These are phyloP conservation scores for Ploettnerulaceae sp. DNA, from an alignment of 2,329 filamentous ascomycete species.

Conservation along the genomic window DNA sequence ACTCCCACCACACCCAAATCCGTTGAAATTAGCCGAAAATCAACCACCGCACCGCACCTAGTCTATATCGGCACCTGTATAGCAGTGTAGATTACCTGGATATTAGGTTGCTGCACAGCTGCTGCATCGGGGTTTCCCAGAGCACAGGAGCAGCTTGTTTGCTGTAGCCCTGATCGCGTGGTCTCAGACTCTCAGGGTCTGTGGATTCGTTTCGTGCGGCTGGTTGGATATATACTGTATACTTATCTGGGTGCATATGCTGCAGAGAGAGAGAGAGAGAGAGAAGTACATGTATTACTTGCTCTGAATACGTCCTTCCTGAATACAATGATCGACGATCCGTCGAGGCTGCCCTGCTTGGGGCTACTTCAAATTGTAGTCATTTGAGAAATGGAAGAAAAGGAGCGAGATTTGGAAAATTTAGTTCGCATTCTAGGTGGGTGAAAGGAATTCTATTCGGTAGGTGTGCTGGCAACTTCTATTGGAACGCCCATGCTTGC, in stretches of 20 bases:
- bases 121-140: not conserved
- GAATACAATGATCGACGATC: not conserved
- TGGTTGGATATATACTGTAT: not conserved
- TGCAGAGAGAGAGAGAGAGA: no score
- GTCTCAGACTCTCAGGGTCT: no score
- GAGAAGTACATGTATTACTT: not conserved
- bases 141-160: not conserved
- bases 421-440: not conserved
- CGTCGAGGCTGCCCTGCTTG: not conserved
- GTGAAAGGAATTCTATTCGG: not conserved
- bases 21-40: conserved; percentile 1
- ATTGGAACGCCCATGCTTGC: not conserved
- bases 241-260: not conserved
- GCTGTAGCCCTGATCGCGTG: not conserved
- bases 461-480: not conserved
- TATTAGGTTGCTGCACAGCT: not conserved
- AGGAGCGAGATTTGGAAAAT: not conserved
- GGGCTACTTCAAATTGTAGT: not conserved
- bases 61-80: not conserved
- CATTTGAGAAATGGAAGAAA: not conserved
- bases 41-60: not conserved
- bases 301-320: not conserved
- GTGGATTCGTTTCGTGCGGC: no score
- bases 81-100: not conserved
- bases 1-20: not conserved